phyloP scores from a whole-genome alignment of 352 stramenopile species.

The Blastocystis sp. region DNA sequence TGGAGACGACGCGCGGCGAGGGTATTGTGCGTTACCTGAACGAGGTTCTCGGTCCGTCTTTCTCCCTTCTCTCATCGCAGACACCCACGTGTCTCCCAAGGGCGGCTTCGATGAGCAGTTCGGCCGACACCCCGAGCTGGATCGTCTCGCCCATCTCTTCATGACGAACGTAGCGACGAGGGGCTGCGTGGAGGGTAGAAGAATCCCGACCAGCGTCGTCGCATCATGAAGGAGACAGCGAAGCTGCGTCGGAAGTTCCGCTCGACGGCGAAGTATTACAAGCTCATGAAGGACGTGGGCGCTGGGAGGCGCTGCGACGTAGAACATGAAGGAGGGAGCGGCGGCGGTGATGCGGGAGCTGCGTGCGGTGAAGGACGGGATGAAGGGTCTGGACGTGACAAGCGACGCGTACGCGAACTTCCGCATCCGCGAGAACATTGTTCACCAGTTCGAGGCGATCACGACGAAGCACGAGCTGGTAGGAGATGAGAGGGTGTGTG shows the following conservation, averaged over 20 bases:
- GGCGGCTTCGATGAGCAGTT: constrained; percentile 45
- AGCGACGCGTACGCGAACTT: neutral
- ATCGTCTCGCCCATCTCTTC: constrained; percentile 30
- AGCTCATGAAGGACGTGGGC: constrained; percentile 30
- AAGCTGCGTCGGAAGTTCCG: constrained; percentile 3
- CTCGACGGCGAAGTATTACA: constrained; percentile 48
- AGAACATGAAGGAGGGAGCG: constrained; percentile 12
- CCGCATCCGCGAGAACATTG: constrained; percentile 25
- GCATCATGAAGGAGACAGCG: constrained; percentile 26
- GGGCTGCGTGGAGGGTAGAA: neutral
- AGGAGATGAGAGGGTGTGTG: neutral
- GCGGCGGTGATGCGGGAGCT: constrained; percentile 17
- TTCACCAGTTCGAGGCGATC: constrained; percentile 50
- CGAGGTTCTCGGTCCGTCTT: neutral
- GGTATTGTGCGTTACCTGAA: constrained; percentile 46
- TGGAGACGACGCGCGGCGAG: constrained; percentile 41
- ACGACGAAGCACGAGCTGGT: constrained; percentile 6
- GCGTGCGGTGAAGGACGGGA: neutral
- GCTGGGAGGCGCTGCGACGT: neutral
- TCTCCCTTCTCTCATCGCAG: neutral
- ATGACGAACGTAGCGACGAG: neutral
- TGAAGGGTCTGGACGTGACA: neutral
- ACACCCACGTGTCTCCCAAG: constrained; percentile 14
- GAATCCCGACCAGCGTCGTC: neutral
- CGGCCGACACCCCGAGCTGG: neutral